These are phyloP conservation scores for Ceriops zippeliana DNA, from an alignment of 345 rosid species.

Conservation along the genomic window DNA sequence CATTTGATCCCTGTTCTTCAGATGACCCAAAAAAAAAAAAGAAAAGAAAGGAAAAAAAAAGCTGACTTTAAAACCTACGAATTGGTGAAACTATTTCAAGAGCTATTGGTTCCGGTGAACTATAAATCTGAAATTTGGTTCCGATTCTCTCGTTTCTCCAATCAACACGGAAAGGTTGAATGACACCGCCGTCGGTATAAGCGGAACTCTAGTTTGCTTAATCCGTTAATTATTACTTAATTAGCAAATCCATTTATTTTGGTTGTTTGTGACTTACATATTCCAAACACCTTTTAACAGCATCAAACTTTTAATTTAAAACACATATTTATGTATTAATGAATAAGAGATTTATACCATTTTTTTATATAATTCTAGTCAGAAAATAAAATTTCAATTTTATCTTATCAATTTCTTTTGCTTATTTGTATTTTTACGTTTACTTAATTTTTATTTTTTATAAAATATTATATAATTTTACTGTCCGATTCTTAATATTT, in stretches of 20 bases:
- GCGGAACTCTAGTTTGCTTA: not conserved
- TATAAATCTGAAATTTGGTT: constrained; percentile 6
- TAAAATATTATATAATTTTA: no score
- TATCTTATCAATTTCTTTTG: no score
- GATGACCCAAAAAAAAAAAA: not conserved
- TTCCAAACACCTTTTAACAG: no score
- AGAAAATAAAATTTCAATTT: no score
- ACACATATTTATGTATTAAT: no score
- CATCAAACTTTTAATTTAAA: no score
- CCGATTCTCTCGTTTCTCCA: not conserved
- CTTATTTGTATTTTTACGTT: no score
- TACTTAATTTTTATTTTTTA: no score
- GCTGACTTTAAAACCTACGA: not conserved
- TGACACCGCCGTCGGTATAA: not conserved
- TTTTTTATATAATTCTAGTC: no score
- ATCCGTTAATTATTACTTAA: not conserved
- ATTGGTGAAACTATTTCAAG: constrained; percentile 1
- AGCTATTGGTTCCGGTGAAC: not conserved
- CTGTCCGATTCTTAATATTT: no score
- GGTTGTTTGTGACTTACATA: no score
- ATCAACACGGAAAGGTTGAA: not conserved
- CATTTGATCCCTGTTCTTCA: constrained; percentile 1
- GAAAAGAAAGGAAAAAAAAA: not conserved
- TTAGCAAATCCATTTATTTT: not conserved
- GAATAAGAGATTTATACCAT: no score